Percentiles rank a stretch among this genome's conserved stretches.
Evolutionary conservation across 2,329 filamentous ascomycete genomes (phyloP).

Genomic region (Verticillium nonalfalfae): DNA sequence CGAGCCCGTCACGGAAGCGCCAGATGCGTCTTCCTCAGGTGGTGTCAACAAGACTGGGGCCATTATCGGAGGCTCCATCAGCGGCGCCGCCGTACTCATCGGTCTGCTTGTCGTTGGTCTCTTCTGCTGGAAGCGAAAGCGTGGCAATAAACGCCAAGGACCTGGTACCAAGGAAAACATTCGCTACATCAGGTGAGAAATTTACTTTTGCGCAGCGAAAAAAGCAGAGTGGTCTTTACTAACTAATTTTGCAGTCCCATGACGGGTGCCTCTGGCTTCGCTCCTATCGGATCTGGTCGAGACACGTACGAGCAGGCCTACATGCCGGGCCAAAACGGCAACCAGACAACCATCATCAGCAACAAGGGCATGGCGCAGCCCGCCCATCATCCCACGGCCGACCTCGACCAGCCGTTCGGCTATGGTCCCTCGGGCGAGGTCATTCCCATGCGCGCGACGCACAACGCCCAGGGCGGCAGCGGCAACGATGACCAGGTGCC

Average conservation of each 20-base stretch:
- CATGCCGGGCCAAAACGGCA: slow-evolving; percentile 9
- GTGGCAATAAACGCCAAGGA: slow-evolving; percentile 32
- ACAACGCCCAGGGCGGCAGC: slow-evolving; percentile 3
- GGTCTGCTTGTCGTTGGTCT: slow-evolving; percentile 29
- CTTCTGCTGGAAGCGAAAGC: slow-evolving; percentile 37
- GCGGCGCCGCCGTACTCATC: slow-evolving; percentile 40
- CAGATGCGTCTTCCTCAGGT: slow-evolving; percentile 15
- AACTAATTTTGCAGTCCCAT: slow-evolving; percentile 19
- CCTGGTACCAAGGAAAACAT: slow-evolving; percentile 30
- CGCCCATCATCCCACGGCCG: slow-evolving; percentile 3
- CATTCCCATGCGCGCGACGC: slow-evolving; percentile 2
- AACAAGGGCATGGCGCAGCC: slow-evolving; percentile 2
- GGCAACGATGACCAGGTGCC: slow-evolving; percentile 28
- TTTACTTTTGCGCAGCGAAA: not conserved
- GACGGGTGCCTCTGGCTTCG: slow-evolving; percentile 19
- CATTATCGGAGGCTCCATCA: slow-evolving; percentile 48
- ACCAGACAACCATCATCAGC: slow-evolving; percentile 9
- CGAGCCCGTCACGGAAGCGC: slow-evolving; percentile 16
- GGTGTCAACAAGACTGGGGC: slow-evolving; percentile 32
- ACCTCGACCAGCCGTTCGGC: slow-evolving; percentile 4
- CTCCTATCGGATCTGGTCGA: slow-evolving; percentile 12
- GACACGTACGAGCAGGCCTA: slow-evolving; percentile 9
- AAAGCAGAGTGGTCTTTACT: slow-evolving; percentile 6
- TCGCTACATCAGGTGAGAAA: slow-evolving; percentile 33
- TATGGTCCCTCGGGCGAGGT: slow-evolving; percentile 6